Percentiles rank a stretch among this genome's conserved stretches.
Conservation (phyloP, 2,329 filamentous ascomycete species). For the Aureobasidium pullulans region DNA sequence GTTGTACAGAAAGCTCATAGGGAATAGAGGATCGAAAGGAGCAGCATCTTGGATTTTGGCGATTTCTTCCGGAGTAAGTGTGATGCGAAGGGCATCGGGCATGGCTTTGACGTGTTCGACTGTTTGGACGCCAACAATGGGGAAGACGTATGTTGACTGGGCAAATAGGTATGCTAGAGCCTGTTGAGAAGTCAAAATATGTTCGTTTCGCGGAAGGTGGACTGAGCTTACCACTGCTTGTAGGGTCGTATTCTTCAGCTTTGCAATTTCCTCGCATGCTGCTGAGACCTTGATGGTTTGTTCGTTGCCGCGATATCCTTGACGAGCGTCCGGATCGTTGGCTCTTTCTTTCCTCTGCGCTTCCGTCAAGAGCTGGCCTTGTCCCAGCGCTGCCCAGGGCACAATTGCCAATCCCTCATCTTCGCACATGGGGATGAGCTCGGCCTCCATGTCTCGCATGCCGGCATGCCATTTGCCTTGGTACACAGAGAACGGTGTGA, state of each 20-base stretch:
- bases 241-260: constrained; percentile 39
- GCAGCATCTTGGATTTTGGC: constrained; percentile 15
- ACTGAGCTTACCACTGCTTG: neutral
- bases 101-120: constrained; percentile 16
- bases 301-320: constrained; percentile 27
- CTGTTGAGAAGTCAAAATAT: neutral
- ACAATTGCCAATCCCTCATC: constrained; percentile 55
- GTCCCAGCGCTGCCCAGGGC: constrained; percentile 22
- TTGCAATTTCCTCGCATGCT: constrained; percentile 50
- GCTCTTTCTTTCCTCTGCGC: constrained; percentile 35
- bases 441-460: constrained; percentile 43
- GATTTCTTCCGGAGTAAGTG: constrained; percentile 15
- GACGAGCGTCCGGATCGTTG: constrained; percentile 21
- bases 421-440: constrained; percentile 60
- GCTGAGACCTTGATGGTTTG: constrained; percentile 43
- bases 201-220: no score
- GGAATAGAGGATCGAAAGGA: constrained; percentile 14
- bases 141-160: constrained; percentile 17
- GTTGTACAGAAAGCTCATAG: neutral
- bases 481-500: constrained; percentile 33
- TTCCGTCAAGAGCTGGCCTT: constrained; percentile 26
- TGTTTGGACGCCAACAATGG: constrained; percentile 17
- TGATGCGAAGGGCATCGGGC: constrained; percentile 7
- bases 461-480: constrained; percentile 36
- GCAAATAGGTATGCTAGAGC: constrained; percentile 16